Base-by-base conservation (phyloP, 176 grass and related monocot genomes). In the Oryza meridionalis region DNA sequence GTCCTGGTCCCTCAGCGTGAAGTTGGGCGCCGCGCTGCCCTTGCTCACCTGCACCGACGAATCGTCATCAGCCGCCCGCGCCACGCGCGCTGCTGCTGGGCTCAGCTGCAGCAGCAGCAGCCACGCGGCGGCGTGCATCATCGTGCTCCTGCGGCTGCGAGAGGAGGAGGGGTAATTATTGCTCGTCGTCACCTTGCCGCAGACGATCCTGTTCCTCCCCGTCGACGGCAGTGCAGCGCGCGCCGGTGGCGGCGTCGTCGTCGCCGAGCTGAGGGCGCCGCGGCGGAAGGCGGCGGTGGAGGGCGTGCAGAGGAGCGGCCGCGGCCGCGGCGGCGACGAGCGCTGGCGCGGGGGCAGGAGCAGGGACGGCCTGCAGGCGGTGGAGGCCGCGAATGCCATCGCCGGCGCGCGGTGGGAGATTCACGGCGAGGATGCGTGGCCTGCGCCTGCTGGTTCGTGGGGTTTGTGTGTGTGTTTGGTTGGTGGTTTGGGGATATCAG, bases 1-100 rank as follows among this genome's bases (percentile, higher is more conserved):
- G 69, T 98, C 88, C 83, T 95, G 96, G 79, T 98, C 93, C 59
- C 92, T 95, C 69, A 95, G 88, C 9, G 87, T 89, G 80, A 98
- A 98, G 84, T 80, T 80, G 2, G 93, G 96, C 2, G 93, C 87
- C 76, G 62, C 82, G 82, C 76, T 83, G 67, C 93, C 93, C 82
- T 98, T 91, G 80, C 3, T 69, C 37, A 95, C 96, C 96, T 98
- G 67, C 33, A 35, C 33, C 79, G 51, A 58, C 35, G 35, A 37
- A 37, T 37, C 35, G 1, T 58, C 53, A 9, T 58, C 53, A 58
- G 53, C 53, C 53, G 53, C 53, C 53, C 53, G 53, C 53, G 53
- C 53, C 53, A 21, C 0, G 49, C 49, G 53, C 2, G 29, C 29
- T 31, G 29, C 29, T 31, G 50, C 12, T 15, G 33, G 4, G 32